A percentile compares a stretch with the other conserved stretches of the same genome.
Conservation (phyloP, 441 rosid species). For the Melastoma candidum region DNA sequence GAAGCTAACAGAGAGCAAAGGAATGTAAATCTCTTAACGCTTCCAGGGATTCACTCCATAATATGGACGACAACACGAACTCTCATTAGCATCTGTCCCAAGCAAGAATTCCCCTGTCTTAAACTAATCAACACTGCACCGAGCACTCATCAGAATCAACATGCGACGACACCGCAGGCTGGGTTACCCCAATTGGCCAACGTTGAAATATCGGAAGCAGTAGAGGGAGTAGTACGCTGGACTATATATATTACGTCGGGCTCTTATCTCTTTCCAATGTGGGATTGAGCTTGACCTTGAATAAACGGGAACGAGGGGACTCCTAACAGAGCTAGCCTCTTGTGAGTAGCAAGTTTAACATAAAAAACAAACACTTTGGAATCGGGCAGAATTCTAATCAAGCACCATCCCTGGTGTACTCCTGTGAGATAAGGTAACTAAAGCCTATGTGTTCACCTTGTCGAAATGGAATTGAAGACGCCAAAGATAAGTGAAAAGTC, state of each 20-base stretch:
- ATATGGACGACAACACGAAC: constrained; percentile 84
- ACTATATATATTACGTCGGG: no score
- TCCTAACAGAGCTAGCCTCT: constrained; percentile 74
- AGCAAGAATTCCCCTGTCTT: constrained; percentile 70
- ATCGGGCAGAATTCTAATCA: constrained; percentile 64
- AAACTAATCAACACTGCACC: constrained; percentile 92
- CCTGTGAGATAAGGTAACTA: constrained; percentile 88
- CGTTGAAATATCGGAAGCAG: no score
- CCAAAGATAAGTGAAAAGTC: constrained; percentile 5
- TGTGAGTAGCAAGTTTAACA: constrained; percentile 75
- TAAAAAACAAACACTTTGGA: constrained; percentile 43
- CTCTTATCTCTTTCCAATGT: no score
- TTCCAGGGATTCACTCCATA: constrained; percentile 82
- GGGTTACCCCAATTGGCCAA: no score
- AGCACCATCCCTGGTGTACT: constrained; percentile 79
- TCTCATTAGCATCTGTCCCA: constrained; percentile 88
- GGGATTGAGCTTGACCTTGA: no score
- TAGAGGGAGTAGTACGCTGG: neutral
- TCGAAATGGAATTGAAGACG: constrained; percentile 71
- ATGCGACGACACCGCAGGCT: no score
- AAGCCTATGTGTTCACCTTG: constrained; percentile 93
- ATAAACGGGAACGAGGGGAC: constrained; percentile 67
- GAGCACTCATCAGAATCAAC: constrained; percentile 38
- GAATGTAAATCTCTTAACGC: no score
- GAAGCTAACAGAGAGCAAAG: no score